Percentiles rank a stretch among this genome's conserved stretches.
Evolutionary conservation across 164 flowering plant species (phyloP).

Genomic region (Protea cynaroides): DNA sequence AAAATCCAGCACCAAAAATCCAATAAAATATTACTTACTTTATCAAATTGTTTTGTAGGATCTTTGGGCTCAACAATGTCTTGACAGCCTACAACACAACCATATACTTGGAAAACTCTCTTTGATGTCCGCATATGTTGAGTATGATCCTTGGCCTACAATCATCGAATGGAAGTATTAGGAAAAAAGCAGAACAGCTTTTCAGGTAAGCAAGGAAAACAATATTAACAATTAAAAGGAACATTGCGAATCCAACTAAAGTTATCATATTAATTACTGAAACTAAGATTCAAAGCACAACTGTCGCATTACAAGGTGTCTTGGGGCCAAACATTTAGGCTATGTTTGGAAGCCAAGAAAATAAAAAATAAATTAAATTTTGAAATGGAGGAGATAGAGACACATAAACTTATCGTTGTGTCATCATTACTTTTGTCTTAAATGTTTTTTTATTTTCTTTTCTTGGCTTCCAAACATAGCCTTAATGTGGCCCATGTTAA

Average conservation of each 20-base stretch:
- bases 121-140: conserved; percentile 34
- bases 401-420: too few species aligned
- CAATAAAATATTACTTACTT: conserved; percentile 34
- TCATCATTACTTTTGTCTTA: too few species aligned
- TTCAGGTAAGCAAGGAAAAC: too few species aligned
- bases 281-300: not conserved
- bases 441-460: too few species aligned
- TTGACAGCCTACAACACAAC: conserved; percentile 72
- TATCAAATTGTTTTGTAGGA: conserved; percentile 58
- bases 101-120: conserved; percentile 80
- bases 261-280: not conserved
- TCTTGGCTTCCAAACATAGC: too few species aligned
- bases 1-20: not conserved
- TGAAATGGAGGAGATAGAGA: too few species aligned
- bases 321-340: not conserved
- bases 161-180: conserved; percentile 1
- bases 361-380: too few species aligned
- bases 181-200: not conserved
- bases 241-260: not conserved
- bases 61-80: conserved; percentile 85
- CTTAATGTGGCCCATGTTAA: too few species aligned
- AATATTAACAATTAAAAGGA: not conserved
- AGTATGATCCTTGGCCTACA: conserved; percentile 36
- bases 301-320: not conserved
- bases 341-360: too few species aligned